Evolutionary conservation across 768 basidiomycete genomes (phyloP), one percentile per base, ranked within the genome.

Genomic region (Russula olivacea): DNA sequence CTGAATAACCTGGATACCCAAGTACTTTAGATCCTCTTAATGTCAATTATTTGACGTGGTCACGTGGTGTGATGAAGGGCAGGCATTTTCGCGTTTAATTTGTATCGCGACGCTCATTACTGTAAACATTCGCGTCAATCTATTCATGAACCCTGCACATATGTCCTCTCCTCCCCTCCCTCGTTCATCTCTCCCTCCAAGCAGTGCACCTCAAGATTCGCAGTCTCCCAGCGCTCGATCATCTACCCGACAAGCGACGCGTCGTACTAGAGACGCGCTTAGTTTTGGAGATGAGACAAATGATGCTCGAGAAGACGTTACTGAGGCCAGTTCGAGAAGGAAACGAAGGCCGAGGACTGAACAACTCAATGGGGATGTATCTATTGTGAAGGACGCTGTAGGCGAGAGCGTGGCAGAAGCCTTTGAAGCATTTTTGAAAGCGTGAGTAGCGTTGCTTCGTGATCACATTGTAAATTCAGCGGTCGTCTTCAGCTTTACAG

Each of bases 351-450:
- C 73, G 1, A 74, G 74, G 40, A 70, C 71, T 28, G 74, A 75
- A 52, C 77, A 77, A 61, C 76, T 75, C 11, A 81, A 81, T 58
- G 81, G 76, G 4, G 90, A 94, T 69, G 82, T 97, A 0, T 91
- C 94, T 3, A 77, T 91, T 55, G 94, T 98, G 1, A 88, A 87
- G 69, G 97, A 98, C 75, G 87, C 90, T 36, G 96, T 98, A 21
- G 96, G 96, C 58, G 95, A 98, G 77, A 92, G 91, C 69, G 92
- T 98, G 4, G 86, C 88, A 60, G 91, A 95, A 70, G 87, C 88
- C 70, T 98, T 98, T 71, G 89, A 93, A 72, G 83, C 84, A 1
- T 98, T 99, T 76, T 75, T 98, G 58, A 89, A 91, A 77, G 88
- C 86, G 97, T 98, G 54, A 38, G 49, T 55, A 36, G 17, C 41